Conservation (phyloP, 176 grass and related monocot species). For the Bothriochloa decipiens region DNA sequence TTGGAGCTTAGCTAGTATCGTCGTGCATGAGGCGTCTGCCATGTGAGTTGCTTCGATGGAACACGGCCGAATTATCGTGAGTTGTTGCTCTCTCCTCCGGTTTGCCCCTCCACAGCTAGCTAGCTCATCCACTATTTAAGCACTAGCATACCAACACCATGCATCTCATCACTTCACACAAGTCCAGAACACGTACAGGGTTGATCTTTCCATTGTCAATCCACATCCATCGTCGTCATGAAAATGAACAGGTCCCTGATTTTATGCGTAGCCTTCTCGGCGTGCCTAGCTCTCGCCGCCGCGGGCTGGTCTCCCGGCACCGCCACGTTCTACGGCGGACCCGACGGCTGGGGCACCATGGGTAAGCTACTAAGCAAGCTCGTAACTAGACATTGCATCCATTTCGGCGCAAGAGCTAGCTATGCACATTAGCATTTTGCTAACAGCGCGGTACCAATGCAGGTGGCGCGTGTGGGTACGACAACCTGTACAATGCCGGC, state of each 20-base stretch:
- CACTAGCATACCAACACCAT: too few species aligned
- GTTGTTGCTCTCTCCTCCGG: too few species aligned
- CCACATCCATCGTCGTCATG: not conserved
- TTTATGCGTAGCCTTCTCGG: not conserved
- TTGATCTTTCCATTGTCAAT: not conserved
- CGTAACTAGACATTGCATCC: not conserved
- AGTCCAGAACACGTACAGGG: not conserved
- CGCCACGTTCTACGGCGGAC: conserved; percentile 66
- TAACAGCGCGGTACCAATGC: not conserved
- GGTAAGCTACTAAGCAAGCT: not conserved
- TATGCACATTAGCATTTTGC: not conserved
- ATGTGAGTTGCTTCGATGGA: conserved; percentile 25
- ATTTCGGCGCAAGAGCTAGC: not conserved
- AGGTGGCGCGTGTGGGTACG: conserved; percentile 59
- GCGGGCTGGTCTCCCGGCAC: conserved; percentile 2
- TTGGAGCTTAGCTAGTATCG: not conserved
- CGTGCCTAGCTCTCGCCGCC: conserved; percentile 8
- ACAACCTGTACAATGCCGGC: conserved; percentile 61
- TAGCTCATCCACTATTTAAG: too few species aligned
- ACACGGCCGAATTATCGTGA: not conserved
- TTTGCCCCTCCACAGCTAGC: too few species aligned
- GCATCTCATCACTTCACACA: not conserved
- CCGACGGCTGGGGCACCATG: conserved; percentile 62
- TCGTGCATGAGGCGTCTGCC: not conserved
- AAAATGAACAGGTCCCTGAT: not conserved